Base-by-base conservation (phyloP, 2,329 filamentous ascomycete species). In the Ophiostoma quercus region DNA sequence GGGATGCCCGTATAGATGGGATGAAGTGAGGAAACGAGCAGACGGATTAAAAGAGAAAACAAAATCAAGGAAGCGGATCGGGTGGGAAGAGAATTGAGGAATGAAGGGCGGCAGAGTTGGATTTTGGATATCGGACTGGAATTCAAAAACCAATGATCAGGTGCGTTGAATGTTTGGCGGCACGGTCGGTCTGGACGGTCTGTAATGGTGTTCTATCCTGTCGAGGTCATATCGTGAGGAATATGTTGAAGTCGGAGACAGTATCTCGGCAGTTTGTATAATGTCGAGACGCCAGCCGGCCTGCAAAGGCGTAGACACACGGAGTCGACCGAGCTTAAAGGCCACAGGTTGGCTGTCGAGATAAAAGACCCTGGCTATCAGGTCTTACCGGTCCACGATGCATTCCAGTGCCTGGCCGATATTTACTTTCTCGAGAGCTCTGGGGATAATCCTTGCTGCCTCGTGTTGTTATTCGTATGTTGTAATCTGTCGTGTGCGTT, bases 361-460 rank as follows among this genome's bases (percentile, higher is more conserved):
- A 47, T 47, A 2, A n/a, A 47, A 47, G 43, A 57, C 51, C 51
- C 51, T 57, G n/a, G 51, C 51, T 57, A 25, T 57, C n/a, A 57
- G n/a, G n/a, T 9, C 51, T 57, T 57, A n/a, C 22, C 51, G 3
- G 51, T 57, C n/a, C 51, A 25, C 51, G n/a, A 14, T 57, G 22
- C 51, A 57, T 57, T 57, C 51, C 51, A 57, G 51, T 57, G 51
- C 51, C 43, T 47, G 43, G 7, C 7, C 19, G 43, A n/a, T 57
- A 22, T 57, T 57, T 25, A 12, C 12, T 9, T 3, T 25, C 25
- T n/a, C n/a, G 51, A 57, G 2, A 47, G 43, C 43, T n/a, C 16
- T 47, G 43, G 16, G 51, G 51, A 22, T 57, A 8, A 29, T 57
- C 51, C 51, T n/a, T 57, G 51, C 5, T 57, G 51, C 22, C 51